Evolutionary conservation across 75 land plant genomes (phyloP), one percentile per base, ranked within the genome.

Genomic region (Cryptomeria japonica): DNA sequence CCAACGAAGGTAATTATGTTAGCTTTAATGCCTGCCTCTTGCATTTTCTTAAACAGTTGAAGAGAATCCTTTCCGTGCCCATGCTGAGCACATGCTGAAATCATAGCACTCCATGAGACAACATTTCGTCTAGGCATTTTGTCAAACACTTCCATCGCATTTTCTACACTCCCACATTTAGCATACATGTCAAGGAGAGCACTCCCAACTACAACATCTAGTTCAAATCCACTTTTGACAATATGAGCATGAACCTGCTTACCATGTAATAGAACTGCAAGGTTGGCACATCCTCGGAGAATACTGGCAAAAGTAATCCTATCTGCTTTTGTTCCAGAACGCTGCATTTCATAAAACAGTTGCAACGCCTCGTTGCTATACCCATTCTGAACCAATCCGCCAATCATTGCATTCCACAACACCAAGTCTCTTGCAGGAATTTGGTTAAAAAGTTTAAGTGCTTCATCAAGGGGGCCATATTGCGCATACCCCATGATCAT

Each of bases 161-260:
- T 89, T 25, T 79, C 61, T 22, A 92, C 42, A 7, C 13, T 25
- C 18, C 92, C 94, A 88, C 92, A 91, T 90, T 82, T 93, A 58
- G 91, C 89, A 90, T 93, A 93, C 92, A 91, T 90, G 1, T 89
- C 90, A n/a, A 93, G 72, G 47, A 93, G 87, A 13, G 89, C 88
- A 82, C 91, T 93, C 25, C 86, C 88, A 32, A 91, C 83, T 47
- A n/a, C 39, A 18, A 88, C 18, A 86, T 89, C 84, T 25, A 87
- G 73, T 76, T 78, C 89, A 87, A 82, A 72, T 47, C 90, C 90
- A n/a, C 28, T 53, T 77, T 87, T 90, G 39, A 86, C 79, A 76
- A 91, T 72, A 14, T 89, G 32, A 84, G 75, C 91, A 87, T 93
- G 94, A 3, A 86, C 76, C 46, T 89, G 91, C 85, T 84, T 93